A percentile compares a stretch with the other conserved stretches of the same genome.
phyloP scores from a whole-genome alignment of 768 basidiomycete species.

The Rhizopogon rudus region DNA sequence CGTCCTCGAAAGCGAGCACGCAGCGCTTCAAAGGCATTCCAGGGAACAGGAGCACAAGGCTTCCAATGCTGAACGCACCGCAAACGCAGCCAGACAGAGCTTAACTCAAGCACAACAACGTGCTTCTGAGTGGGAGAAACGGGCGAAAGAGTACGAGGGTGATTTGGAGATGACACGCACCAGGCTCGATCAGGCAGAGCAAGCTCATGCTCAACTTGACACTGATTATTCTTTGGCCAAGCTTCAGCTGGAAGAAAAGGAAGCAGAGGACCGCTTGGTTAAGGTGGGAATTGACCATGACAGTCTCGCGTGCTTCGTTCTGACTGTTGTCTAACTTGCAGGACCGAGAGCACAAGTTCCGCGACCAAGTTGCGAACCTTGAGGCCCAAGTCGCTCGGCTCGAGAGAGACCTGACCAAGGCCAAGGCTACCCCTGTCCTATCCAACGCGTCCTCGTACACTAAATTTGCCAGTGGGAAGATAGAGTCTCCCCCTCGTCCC shows the following conservation, averaged over 20 bases:
- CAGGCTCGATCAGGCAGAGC: slow-evolving; percentile 63
- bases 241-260: slow-evolving; percentile 72
- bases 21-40: slow-evolving; percentile 61
- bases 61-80: slow-evolving; percentile 55
- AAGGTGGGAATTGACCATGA: slow-evolving; percentile 41
- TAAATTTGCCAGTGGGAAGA: slow-evolving; percentile 27
- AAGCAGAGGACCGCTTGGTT: slow-evolving; percentile 61
- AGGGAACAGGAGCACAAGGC: slow-evolving; percentile 67
- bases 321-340: slow-evolving; percentile 22
- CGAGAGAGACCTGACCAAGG: slow-evolving; percentile 54
- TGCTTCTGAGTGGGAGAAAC: slow-evolving; percentile 76
- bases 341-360: slow-evolving; percentile 69
- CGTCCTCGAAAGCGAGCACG: slow-evolving; percentile 62
- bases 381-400: slow-evolving; percentile 56
- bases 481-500: slow-evolving; percentile 52
- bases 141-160: slow-evolving; percentile 64
- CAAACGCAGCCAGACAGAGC: slow-evolving; percentile 53
- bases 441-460: slow-evolving; percentile 33
- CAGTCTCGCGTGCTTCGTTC: not conserved
- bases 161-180: slow-evolving; percentile 56
- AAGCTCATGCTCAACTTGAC: slow-evolving; percentile 59
- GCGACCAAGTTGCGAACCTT: slow-evolving; percentile 59
- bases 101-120: slow-evolving; percentile 73
- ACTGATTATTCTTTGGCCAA: slow-evolving; percentile 64
- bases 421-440: slow-evolving; percentile 26